Evolutionary conservation across 2,329 filamentous ascomycete genomes (phyloP).

Genomic region (Sporothrix phasma): DNA sequence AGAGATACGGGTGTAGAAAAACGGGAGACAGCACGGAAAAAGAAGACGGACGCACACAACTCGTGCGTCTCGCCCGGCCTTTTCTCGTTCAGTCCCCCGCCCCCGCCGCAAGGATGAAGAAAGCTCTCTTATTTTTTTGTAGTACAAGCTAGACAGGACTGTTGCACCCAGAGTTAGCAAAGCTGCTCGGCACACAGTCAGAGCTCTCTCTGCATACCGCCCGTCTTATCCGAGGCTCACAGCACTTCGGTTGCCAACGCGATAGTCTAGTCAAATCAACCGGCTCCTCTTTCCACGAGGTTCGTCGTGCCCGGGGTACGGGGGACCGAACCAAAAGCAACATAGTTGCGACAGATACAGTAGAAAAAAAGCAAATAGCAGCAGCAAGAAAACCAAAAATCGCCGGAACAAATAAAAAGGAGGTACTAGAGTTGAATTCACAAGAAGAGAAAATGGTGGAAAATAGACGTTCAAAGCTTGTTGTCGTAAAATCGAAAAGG

Average conservation of each 20-base stretch:
- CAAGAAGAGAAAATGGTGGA: constrained; percentile 13
- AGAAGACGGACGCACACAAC: neutral
- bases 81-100: neutral
- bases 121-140: constrained; percentile 10
- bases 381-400: constrained; percentile 5
- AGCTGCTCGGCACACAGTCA: neutral
- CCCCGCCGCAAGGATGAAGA: neutral
- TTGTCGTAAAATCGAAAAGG: constrained; percentile 25
- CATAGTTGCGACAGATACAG: neutral
- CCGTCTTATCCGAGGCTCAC: neutral
- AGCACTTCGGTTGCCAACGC: neutral
- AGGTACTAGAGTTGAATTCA: constrained; percentile 18
- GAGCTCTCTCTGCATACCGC: neutral
- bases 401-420: constrained; percentile 14
- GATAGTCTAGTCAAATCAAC: neutral
- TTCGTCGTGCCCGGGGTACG: neutral
- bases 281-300: neutral
- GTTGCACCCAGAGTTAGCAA: neutral
- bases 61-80: neutral
- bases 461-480: constrained; percentile 22
- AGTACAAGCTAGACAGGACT: constrained; percentile 9
- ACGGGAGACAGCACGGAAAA: neutral
- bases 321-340: neutral
- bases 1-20: no score
- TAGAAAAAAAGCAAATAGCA: constrained; percentile 18